These are phyloP conservation scores for Rhynchospora tenuis DNA, from an alignment of 176 grass and related monocot genomes.

Conservation along the genomic window DNA sequence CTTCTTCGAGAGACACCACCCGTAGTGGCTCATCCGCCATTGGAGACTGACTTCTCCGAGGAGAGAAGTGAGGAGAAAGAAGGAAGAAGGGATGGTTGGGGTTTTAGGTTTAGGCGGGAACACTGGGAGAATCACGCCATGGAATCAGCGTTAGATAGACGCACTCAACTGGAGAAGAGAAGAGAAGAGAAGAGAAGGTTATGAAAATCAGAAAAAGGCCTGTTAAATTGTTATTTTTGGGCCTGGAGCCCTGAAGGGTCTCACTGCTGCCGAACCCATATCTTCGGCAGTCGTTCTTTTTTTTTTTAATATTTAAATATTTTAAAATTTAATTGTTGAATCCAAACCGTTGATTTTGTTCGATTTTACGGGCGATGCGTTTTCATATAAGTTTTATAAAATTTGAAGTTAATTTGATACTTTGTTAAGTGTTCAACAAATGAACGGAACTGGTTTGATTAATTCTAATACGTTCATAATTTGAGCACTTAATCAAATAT, in stretches of 20 bases:
- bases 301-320: too few species aligned
- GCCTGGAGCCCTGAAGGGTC: neutral
- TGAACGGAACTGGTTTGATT: too few species aligned
- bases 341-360: too few species aligned
- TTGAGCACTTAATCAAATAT: too few species aligned
- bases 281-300: too few species aligned
- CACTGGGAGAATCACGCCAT: neutral
- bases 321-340: too few species aligned
- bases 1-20: slow-evolving; percentile 56
- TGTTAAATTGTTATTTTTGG: neutral
- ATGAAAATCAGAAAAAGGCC: neutral
- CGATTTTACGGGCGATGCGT: too few species aligned
- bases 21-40: slow-evolving; percentile 39
- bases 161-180: neutral
- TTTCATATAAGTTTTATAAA: too few species aligned
- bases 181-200: neutral
- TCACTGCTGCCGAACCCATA: too few species aligned
- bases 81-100: neutral
- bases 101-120: slow-evolving; percentile 6
- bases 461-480: too few species aligned
- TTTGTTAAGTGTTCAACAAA: too few species aligned
- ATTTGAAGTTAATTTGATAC: too few species aligned
- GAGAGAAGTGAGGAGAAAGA: neutral
- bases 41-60: neutral
- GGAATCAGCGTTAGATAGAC: neutral